Conservation (phyloP, 2,329 filamentous ascomycete species). For the Alternaria viburni region DNA sequence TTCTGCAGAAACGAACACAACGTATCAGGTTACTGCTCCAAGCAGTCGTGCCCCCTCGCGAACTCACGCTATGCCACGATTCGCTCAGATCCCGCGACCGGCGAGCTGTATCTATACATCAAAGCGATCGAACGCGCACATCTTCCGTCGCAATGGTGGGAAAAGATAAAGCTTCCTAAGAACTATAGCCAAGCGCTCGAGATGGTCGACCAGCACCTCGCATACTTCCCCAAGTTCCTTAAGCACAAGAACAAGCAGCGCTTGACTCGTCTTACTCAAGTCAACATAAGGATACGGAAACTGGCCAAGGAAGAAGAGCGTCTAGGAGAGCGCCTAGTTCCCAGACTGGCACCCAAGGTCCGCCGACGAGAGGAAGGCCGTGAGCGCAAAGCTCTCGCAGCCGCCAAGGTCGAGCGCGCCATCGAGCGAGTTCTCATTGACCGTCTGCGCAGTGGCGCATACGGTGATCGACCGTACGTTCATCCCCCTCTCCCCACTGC, state of each 20-base stretch:
- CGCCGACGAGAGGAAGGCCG: constrained; percentile 57
- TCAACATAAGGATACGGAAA: constrained; percentile 77
- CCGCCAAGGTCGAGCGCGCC: constrained; percentile 89
- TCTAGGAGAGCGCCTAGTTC: constrained; percentile 85
- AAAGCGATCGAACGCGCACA: constrained; percentile 77
- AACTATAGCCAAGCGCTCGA: constrained; percentile 91
- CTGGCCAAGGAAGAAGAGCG: constrained; percentile 88
- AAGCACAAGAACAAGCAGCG: constrained; percentile 97
- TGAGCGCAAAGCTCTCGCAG: constrained; percentile 58
- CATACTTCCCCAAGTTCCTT: constrained; percentile 95
- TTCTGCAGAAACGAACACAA: constrained; percentile 93
- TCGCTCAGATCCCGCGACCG: constrained; percentile 78
- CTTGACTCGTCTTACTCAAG: constrained; percentile 88
- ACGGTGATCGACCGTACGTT: constrained; percentile 79
- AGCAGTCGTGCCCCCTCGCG: constrained; percentile 82
- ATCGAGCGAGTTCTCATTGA: constrained; percentile 96
- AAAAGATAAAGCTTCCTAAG: constrained; percentile 84
- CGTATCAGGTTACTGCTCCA: constrained; percentile 39
- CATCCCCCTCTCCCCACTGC: background rate
- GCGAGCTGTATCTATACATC: constrained; percentile 92
- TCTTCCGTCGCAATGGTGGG: constrained; percentile 89
- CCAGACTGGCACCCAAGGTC: constrained; percentile 90
- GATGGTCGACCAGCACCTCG: constrained; percentile 66
- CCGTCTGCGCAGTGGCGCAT: constrained; percentile 86
- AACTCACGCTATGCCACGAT: constrained; percentile 94